Evolutionary conservation across 1,284 basidiomycete genomes (phyloP), one percentile per base, ranked within the genome.

Genomic region (Neolentinus lepideus): DNA sequence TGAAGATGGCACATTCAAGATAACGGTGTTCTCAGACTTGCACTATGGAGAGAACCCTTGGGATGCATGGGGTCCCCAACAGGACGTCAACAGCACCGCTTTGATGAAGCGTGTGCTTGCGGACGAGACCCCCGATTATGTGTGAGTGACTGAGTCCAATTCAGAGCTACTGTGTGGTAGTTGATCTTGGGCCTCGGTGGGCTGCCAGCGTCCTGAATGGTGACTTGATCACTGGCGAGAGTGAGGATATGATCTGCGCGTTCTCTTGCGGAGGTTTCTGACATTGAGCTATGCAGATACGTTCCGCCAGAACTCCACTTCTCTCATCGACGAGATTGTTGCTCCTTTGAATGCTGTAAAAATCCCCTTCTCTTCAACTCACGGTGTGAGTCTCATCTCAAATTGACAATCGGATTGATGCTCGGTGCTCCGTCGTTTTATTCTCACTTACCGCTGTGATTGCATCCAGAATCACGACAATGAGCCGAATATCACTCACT

Each of bases 381-480:
- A 84, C 51, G 84, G 84, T 10, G 84, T 85, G 57, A 50, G 27
- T 50, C n/a, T 25, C 24, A 21, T 21, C 47, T 50, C n/a, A 14
- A 14, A 26, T 21, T 4, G 11, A 16, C 9, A 16, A 50, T 24
- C 4, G 26, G 31, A 26, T 35, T 38, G 16, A 27, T 33, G 29
- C 47, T n/a, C n/a, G n/a, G n/a, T n/a, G n/a, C n/a, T n/a, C n/a
- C n/a, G n/a, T n/a, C n/a, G n/a, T n/a, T n/a, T n/a, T n/a, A n/a
- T n/a, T n/a, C n/a, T n/a, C n/a, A n/a, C n/a, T n/a, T n/a, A n/a
- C n/a, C n/a, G n/a, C n/a, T n/a, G n/a, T n/a, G n/a, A n/a, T n/a
- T n/a, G n/a, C n/a, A n/a, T n/a, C n/a, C n/a, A 87, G 84, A 87
- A 87, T 59, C 85, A 88, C 59, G 85, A 88, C 62, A 87, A 85